Conservation (phyloP, 768 basidiomycete genomes). For the Leccinum rimulosum region DNA sequence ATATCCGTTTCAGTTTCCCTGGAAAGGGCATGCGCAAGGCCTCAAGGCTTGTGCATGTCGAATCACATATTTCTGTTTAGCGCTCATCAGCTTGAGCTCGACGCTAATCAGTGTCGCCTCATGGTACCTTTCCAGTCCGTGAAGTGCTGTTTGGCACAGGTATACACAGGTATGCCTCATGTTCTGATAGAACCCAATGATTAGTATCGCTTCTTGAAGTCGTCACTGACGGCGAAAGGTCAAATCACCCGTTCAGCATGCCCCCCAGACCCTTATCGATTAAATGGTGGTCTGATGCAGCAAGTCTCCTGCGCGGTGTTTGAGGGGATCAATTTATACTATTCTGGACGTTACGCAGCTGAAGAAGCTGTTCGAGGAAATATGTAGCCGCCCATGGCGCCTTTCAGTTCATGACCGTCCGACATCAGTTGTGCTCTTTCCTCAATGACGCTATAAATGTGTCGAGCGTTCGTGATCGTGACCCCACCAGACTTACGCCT, state of each 20-base stretch:
- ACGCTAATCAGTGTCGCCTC: slow-evolving; percentile 1
- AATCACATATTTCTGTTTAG: slow-evolving; percentile 1
- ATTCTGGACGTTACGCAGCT: slow-evolving; percentile 1
- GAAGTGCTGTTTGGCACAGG: background rate
- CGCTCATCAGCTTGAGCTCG: slow-evolving; percentile 8
- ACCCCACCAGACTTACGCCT: slow-evolving; percentile 4
- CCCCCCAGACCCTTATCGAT: slow-evolving; percentile 8
- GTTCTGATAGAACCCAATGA: slow-evolving; percentile 2
- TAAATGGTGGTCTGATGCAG: slow-evolving; percentile 10
- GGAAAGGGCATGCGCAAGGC: slow-evolving; percentile 1
- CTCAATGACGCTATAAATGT: slow-evolving; percentile 19
- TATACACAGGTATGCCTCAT: slow-evolving; percentile 14
- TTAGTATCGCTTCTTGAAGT: slow-evolving; percentile 10
- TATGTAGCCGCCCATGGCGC: slow-evolving; percentile 18
- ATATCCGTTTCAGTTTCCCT: slow-evolving; percentile 13
- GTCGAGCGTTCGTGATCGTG: background rate
- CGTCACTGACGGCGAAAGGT: slow-evolving; percentile 8
- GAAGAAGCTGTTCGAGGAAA: background rate
- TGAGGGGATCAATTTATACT: background rate
- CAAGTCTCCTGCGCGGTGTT: slow-evolving; percentile 1
- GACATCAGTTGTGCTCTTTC: background rate
- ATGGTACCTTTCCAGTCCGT: slow-evolving; percentile 6
- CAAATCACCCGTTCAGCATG: slow-evolving; percentile 20
- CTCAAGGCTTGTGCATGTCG: slow-evolving; percentile 18
- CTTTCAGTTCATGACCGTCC: background rate